Evolutionary conservation across 2,329 filamentous ascomycete species (phyloP), one percentile per base, ranked within the genome.

Genomic region (Colletotrichum costaricense): DNA sequence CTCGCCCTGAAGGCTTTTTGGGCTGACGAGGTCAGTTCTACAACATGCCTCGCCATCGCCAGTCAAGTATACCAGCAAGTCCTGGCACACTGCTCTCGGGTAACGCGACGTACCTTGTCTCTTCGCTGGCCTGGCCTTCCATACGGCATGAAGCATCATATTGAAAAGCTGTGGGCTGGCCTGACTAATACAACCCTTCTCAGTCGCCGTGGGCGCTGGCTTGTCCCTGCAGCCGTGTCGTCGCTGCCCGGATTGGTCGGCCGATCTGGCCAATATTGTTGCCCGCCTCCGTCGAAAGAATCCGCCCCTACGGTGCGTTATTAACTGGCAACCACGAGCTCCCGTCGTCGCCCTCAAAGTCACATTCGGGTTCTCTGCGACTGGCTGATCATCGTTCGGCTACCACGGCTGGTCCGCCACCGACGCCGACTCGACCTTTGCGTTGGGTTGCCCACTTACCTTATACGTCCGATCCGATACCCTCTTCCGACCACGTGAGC

Each of bases 121-220:
- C 64, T 24, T 46, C 57, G 28, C 38, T 46, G 33, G n/a, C 24
- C 54, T 55, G 55, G n/a, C 33, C 67, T 42, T 49, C 56, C n/a
- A 24, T 19, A 71, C 49, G 56, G 67, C 71, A 66, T 57, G 22
- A 71, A 66, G 60, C 46, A 30, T 63, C 60, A 66, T 33, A 71
- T 66, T 73, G 42, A 65, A 56, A n/a, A 42, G 42, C 35, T 30
- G 49, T 57, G 60, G 60, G 56, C 67, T 69, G 19, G 26, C 63
- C 67, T 73, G 67, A 73, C 71, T 73, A 73, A 70, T 73, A 35
- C 46, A 8, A 14, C 14, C 22, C 56, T 62, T 73, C 67, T 63
- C 56, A 66, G 67, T 70, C 62, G 71, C 35, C 52, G 49, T 35
- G 56, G 60, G 55, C 33, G 38, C n/a, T 38, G 59, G 35, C 62